These are phyloP conservation scores for Candida smagusa DNA, from an alignment of 1,139 yeast genomes.

Conservation along the genomic window DNA sequence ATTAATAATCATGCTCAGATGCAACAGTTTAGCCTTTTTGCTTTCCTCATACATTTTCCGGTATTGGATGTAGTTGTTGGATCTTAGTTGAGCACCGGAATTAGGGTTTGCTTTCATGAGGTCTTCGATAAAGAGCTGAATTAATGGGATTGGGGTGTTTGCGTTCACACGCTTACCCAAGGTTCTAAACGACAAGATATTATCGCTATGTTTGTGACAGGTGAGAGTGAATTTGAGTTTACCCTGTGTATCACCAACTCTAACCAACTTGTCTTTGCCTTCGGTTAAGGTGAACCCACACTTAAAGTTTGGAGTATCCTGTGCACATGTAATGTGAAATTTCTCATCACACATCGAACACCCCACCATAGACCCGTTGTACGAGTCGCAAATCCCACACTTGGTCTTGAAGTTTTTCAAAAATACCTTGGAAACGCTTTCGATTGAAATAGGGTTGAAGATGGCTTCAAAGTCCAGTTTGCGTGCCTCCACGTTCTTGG, in stretches of 20 bases:
- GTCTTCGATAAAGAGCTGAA: conserved; percentile 45
- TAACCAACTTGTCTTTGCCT: conserved; percentile 19
- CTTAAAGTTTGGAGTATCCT: conserved; percentile 39
- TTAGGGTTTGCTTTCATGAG: conserved; percentile 18
- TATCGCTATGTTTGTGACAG: conserved; percentile 38
- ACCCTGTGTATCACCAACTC: conserved; percentile 34
- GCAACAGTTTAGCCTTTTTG: conserved; percentile 4
- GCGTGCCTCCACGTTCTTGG: conserved; percentile 29
- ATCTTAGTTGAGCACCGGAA: conserved; percentile 33
- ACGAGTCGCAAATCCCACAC: conserved; percentile 29
- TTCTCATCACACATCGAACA: conserved; percentile 29
- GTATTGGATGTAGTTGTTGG: conserved; percentile 27
- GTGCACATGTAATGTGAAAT: conserved; percentile 71
- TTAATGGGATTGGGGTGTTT: conserved; percentile 29
- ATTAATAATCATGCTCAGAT: conserved; percentile 6
- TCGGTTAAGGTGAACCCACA: conserved; percentile 45
- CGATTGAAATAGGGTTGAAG: conserved; percentile 21
- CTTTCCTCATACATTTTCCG: conserved; percentile 15
- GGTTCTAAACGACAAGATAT: conserved; percentile 22
- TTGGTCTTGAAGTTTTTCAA: conserved; percentile 19
- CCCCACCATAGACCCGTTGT: conserved; percentile 28
- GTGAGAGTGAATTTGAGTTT: conserved; percentile 38
- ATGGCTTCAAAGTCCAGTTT: conserved; percentile 17
- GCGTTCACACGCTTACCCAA: conserved; percentile 33
- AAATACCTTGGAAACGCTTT: conserved; percentile 28